Conservation (phyloP, 2,329 filamentous ascomycete species). For the Apiospora pterosperma region DNA sequence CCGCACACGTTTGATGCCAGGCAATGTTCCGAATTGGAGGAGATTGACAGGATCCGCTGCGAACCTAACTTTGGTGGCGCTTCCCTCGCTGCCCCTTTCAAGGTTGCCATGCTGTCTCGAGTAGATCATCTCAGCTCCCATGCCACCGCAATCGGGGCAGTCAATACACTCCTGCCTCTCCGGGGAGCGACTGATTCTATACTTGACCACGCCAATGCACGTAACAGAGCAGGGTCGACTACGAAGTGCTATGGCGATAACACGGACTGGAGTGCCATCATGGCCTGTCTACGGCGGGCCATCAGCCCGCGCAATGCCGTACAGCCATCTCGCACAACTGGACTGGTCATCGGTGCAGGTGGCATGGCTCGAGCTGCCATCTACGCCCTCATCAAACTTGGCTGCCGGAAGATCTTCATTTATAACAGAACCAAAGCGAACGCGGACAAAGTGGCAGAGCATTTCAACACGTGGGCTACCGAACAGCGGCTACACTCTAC, state of each 20-base stretch:
- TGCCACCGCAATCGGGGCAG: conserved; percentile 67
- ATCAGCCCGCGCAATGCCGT: conserved; percentile 65
- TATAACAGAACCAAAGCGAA: conserved; percentile 63
- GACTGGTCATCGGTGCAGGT: conserved; percentile 58
- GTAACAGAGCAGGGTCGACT: conserved; percentile 59
- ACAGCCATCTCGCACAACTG: conserved; percentile 49
- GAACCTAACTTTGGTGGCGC: conserved; percentile 65
- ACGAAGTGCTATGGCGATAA: conserved; percentile 67
- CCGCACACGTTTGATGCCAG: conserved; percentile 61
- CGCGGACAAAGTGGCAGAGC: conserved; percentile 59
- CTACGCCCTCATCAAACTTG: conserved; percentile 70
- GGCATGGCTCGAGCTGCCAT: conserved; percentile 74
- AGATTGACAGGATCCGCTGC: conserved; percentile 55
- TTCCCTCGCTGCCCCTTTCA: conserved; percentile 66
- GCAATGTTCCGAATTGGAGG: conserved; percentile 57
- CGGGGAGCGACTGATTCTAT: conserved; percentile 47
- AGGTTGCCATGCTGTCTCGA: conserved; percentile 62
- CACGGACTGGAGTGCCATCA: conserved; percentile 66
- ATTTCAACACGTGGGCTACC: conserved; percentile 58
- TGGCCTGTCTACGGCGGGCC: conserved; percentile 60
- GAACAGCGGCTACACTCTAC: conserved; percentile 26
- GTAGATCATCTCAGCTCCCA: conserved; percentile 65
- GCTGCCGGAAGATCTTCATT: conserved; percentile 69
- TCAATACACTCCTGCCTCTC: conserved; percentile 68
- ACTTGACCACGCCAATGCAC: conserved; percentile 53